Percentiles rank a stretch among this genome's conserved stretches.
phyloP scores from a whole-genome alignment of 129 eudicot species.

The Flaveria ramosissima region DNA sequence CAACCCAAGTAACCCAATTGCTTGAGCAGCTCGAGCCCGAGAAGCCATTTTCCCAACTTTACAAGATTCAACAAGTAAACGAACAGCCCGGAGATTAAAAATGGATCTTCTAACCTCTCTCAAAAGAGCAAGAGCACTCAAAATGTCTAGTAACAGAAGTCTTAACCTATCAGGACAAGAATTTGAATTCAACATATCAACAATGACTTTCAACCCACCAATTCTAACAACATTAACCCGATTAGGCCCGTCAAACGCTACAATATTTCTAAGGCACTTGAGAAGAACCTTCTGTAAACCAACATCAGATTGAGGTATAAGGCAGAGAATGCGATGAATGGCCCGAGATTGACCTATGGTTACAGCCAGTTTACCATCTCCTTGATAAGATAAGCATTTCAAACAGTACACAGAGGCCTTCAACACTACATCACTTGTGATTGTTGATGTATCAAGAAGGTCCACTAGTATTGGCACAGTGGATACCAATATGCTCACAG shows the following conservation, averaged over 20 bases:
- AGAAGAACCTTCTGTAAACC: conserved; percentile 42
- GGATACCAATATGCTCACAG: conserved; percentile 43
- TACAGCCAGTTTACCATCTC: conserved; percentile 50
- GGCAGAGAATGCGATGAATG: conserved; percentile 43
- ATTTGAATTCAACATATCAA: conserved; percentile 42
- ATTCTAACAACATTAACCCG: conserved; percentile 37
- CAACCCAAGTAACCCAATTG: conserved; percentile 59
- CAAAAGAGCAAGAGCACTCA: conserved; percentile 59
- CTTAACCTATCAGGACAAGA: conserved; percentile 36
- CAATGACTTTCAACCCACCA: conserved; percentile 52
- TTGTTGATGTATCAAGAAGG: conserved; percentile 38
- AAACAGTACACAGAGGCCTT: conserved; percentile 58
- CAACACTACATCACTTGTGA: conserved; percentile 25
- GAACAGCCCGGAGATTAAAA: conserved; percentile 41
- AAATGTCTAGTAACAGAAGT: conserved; percentile 45
- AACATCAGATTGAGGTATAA: conserved; percentile 43
- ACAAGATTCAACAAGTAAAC: conserved; percentile 53
- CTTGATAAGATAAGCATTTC: conserved; percentile 50
- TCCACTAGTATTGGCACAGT: conserved; percentile 50
- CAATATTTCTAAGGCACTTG: conserved; percentile 57
- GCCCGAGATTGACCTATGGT: conserved; percentile 53
- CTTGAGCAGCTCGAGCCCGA: conserved; percentile 70
- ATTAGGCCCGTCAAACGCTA: conserved; percentile 44
- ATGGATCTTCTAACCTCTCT: conserved; percentile 54
- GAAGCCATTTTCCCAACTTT: conserved; percentile 52